Evolutionary conservation across 2,329 filamentous ascomycete species (phyloP), one percentile per base, ranked within the genome.

Genomic region (Fusarium globosum): DNA sequence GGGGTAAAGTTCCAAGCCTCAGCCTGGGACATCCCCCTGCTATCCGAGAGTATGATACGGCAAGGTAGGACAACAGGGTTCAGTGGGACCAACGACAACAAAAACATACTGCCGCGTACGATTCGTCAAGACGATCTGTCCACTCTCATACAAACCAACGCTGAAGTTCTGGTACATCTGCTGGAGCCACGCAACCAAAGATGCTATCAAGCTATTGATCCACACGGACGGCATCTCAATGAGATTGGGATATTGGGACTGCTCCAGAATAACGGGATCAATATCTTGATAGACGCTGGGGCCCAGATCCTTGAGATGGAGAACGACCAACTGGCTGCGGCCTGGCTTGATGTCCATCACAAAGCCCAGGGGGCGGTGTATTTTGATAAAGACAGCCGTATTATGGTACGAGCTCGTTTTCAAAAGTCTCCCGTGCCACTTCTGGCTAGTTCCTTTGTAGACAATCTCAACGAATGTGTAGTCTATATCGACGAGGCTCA

Each of bases 71-170:
- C 91, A 0, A 93, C 91, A 0, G 92, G 92, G 0, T 94, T 95
- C 77, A 92, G 89, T 13, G 92, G 92, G 0, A 94, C 92, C 0
- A 94, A 93, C 49, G 92, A 94, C 76, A 90, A 88, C 26, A 84
- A 86, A 42, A 82, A 80, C 0, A 83, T 92, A 39, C 80, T 94
- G 0, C 92, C 92, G 0, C 78, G 90, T n/a, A 89, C 85, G 0
- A 89, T 94, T 26, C 79, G 82, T 26, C 91, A 94, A 58, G 80
- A 88, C 1, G 91, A 94, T 66, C 83, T 94, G 0, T 81, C 84
- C 0, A 79, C 83, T 0, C 83, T 93, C 0, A 75, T 80, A 0
- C 88, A 92, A 52, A 93, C 90, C 0, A 93, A 91, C 64, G 90
- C 90, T 0, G 86, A 91, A 51, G 91, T 93, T 0, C 79, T 93